Percentiles rank a stretch among this genome's conserved stretches.
Evolutionary conservation across 2,329 filamentous ascomycete species (phyloP).

Genomic region (Sporothrix protearum): DNA sequence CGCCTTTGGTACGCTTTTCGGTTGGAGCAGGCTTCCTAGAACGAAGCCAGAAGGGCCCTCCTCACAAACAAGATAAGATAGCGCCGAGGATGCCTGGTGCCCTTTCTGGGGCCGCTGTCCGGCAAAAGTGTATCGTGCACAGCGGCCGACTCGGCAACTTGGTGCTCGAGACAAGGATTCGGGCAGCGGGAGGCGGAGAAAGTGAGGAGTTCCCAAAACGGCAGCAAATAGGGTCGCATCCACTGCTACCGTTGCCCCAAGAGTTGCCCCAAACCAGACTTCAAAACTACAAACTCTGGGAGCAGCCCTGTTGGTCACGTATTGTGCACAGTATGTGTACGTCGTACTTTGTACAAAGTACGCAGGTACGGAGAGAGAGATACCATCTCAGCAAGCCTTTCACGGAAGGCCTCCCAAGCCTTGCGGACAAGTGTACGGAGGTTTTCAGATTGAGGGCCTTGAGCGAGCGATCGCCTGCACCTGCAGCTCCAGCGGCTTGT

Average conservation of each 20-base stretch:
- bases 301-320: not conserved
- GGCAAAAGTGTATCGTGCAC: not conserved
- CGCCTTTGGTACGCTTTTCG: not conserved
- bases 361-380: no score
- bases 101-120: not conserved
- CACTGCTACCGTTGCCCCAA: not conserved
- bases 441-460: no score
- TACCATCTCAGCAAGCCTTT: not conserved
- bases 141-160: not conserved
- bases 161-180: not conserved
- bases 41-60: not conserved
- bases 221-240: not conserved
- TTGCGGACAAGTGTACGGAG: not conserved
- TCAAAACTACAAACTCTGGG: not conserved
- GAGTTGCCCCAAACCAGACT: not conserved
- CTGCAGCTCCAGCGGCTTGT: not conserved
- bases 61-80: no score
- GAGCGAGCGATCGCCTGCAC: not conserved
- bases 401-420: no score
- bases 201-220: not conserved
- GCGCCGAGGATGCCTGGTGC: no score
- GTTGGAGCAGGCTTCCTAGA: conserved; percentile 7
- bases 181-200: not conserved
- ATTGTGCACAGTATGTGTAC: no score
- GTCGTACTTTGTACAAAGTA: no score